phyloP scores from a whole-genome alignment of 169 alveolate genomes.

The Cryptosporidium muris region DNA sequence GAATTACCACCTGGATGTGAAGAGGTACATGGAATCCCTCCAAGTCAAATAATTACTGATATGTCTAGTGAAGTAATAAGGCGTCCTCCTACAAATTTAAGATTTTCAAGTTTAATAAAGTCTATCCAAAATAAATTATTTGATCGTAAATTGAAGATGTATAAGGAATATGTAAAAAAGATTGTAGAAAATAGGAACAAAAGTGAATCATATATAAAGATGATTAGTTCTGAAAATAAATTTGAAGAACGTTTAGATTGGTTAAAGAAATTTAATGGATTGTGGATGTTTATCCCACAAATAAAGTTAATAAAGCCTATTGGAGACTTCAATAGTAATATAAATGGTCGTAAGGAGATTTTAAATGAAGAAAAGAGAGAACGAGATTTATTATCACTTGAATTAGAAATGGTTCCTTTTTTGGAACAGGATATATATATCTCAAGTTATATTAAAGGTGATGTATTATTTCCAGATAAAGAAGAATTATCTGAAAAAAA shows the following conservation, averaged over 20 bases:
- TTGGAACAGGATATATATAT: conserved; percentile 41
- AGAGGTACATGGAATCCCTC: conserved; percentile 46
- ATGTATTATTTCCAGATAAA: conserved; percentile 37
- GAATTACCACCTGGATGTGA: conserved; percentile 16
- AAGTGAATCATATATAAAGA: conserved; percentile 39
- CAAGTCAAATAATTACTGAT: conserved; percentile 49
- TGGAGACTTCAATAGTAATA: background rate
- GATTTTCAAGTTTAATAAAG: conserved; percentile 7
- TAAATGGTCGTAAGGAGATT: background rate
- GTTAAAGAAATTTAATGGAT: conserved; percentile 33
- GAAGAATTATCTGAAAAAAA: conserved; percentile 24
- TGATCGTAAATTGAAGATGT: conserved; percentile 16
- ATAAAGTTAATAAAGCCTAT: background rate
- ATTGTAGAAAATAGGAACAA: conserved; percentile 28
- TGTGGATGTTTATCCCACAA: conserved; percentile 64
- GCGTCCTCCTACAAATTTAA: conserved; percentile 38
- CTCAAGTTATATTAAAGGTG: conserved; percentile 34
- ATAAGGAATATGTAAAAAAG: conserved; percentile 49
- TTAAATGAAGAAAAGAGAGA: conserved; percentile 21
- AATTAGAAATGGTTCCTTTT: conserved; percentile 35
- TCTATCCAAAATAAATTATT: conserved; percentile 22
- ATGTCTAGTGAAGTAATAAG: conserved; percentile 65
- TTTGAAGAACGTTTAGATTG: conserved; percentile 60
- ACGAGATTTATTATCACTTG: conserved; percentile 35
- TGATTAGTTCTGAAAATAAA: conserved; percentile 49